These are phyloP conservation scores for Fraxinus dipetala DNA, from an alignment of 305 asterid genomes.

Conservation along the genomic window DNA sequence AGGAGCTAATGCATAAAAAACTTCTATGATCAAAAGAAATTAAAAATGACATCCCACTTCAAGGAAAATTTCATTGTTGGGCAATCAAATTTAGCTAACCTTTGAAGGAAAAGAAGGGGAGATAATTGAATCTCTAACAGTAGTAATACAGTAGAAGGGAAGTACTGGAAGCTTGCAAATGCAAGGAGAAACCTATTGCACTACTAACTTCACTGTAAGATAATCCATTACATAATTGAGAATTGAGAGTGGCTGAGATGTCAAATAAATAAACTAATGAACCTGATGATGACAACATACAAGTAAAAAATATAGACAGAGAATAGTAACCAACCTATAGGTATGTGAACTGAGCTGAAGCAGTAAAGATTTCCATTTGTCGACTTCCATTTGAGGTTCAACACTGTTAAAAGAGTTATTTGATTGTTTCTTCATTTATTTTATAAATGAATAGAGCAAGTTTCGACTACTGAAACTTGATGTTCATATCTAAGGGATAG, in stretches of 20 bases:
- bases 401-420: not conserved
- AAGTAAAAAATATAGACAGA: not conserved
- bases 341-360: not conserved
- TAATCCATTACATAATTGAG: not conserved
- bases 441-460: not conserved
- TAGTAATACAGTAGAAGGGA: not conserved
- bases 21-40: not conserved
- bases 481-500: not conserved
- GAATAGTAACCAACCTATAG: not conserved
- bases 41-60: not conserved
- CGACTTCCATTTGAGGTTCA: not conserved
- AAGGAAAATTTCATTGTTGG: not conserved
- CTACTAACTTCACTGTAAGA: not conserved
- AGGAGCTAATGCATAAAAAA: not conserved
- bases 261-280: slow-evolving; percentile 1
- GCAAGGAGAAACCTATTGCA: not conserved
- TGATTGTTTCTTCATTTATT: not conserved
- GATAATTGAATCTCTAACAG: not conserved
- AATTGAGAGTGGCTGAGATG: not conserved
- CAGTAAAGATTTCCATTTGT: not conserved
- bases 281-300: not conserved
- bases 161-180: not conserved
- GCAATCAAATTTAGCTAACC: not conserved
- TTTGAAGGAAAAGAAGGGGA: not conserved
- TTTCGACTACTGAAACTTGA: not conserved